These are phyloP conservation scores for Hansenula sp. DNA, from an alignment of 1,139 yeast species.

Conservation along the genomic window DNA sequence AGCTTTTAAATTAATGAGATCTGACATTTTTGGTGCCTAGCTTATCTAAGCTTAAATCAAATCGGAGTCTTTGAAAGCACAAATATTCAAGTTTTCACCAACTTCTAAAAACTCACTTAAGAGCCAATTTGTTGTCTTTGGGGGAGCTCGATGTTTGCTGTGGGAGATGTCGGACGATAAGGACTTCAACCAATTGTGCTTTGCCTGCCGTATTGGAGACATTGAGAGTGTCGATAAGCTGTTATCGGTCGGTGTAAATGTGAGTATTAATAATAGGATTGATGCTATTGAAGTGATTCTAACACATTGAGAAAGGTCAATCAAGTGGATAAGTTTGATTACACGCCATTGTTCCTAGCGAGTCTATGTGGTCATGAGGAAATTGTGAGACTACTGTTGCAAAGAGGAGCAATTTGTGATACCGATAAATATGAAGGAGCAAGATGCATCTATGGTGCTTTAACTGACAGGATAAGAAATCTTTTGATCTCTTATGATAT, in stretches of 20 bases:
- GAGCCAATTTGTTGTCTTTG: background rate
- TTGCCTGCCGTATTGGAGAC: constrained; percentile 70
- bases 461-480: constrained; percentile 60
- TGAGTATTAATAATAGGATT: no score
- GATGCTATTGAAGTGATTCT: background rate
- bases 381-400: constrained; percentile 54
- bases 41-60: background rate
- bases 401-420: constrained; percentile 72
- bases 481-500: constrained; percentile 58
- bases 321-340: constrained; percentile 66
- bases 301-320: constrained; percentile 30
- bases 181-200: constrained; percentile 37
- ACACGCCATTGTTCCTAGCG: constrained; percentile 69
- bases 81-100: no score
- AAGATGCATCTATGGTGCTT: constrained; percentile 73
- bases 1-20: no score
- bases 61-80: no score
- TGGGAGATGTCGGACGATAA: constrained; percentile 5
- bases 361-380: constrained; percentile 70
- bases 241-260: constrained; percentile 50
- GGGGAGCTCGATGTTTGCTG: no score
- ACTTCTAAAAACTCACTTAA: no score
- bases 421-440: constrained; percentile 80
- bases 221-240: constrained; percentile 55
- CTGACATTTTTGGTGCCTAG: no score